These are phyloP conservation scores for Phyllosticta capitalensis DNA, from an alignment of 2,329 filamentous ascomycete species.

Conservation along the genomic window DNA sequence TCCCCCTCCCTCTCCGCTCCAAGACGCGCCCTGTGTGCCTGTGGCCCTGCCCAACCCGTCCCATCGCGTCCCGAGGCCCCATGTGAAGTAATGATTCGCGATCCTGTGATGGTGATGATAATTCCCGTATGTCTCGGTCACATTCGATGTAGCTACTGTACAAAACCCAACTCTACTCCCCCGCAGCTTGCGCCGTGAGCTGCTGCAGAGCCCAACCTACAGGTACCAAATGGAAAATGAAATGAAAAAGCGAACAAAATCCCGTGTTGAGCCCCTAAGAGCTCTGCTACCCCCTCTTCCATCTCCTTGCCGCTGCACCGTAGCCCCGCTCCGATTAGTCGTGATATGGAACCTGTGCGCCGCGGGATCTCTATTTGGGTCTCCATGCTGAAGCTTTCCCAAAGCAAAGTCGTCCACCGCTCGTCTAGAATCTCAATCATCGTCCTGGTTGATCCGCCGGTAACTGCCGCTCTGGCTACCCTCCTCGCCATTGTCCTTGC, in stretches of 20 bases:
- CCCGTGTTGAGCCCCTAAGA: not conserved
- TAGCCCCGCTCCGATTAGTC: not conserved
- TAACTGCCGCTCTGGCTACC: conserved; percentile 36
- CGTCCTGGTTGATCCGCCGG: conserved; percentile 37
- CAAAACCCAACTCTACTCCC: not conserved
- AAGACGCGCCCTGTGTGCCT: not conserved
- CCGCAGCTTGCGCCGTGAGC: not conserved
- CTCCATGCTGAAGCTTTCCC: not conserved
- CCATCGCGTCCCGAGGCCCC: not conserved
- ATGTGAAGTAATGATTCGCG: not conserved
- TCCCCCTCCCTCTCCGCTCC: not conserved
- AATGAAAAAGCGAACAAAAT: not conserved
- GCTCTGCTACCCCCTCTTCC: not conserved
- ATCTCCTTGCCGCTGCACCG: not conserved
- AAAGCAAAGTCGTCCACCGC: not conserved
- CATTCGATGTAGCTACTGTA: not conserved
- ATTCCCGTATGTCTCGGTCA: not conserved
- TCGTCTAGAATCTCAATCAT: conserved; percentile 13
- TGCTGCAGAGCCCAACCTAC: not conserved
- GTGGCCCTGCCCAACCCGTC: not conserved
- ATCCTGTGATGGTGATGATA: not conserved
- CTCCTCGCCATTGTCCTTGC: conserved; percentile 36
- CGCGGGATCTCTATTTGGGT: not conserved
- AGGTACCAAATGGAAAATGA: not conserved
- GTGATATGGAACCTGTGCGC: not conserved